Evolutionary conservation across 306 rosid species (phyloP), one percentile per base, ranked within the genome.

Genomic region (Vicia villosa): DNA sequence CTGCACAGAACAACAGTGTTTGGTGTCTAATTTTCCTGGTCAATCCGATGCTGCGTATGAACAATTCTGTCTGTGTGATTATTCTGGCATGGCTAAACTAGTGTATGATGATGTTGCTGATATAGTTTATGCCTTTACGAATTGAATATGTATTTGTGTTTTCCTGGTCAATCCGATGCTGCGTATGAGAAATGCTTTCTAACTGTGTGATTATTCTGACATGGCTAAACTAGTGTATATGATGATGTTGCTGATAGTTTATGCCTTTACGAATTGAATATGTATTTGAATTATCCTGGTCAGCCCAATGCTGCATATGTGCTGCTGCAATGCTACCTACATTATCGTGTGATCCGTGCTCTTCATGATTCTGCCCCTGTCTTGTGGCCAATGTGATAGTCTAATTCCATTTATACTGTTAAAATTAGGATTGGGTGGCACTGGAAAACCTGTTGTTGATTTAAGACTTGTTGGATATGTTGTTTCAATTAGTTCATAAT

Each of bases 171-270:
- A 19, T 74, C 16, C 7, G 7, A 4, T 41, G 46, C 12, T 67
- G 50, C 24, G 34, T 72, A 36, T 34, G 34, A 51, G 56, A 19
- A 28, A 14, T 71, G 46, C 9, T 50, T 11, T 50, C 26, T 69
- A 62, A 40, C 71, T 6, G 6, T 46, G 22, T 30, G 62, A 45
- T 63, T 79, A n/a, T 64, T 67, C 55, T 2, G 47, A 10, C 49
- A 12, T 52, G 61, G 69, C 16, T 55, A 47, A 47, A 59, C 51
- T 41, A 11, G 21, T 51, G 15, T 81, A n/a, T 50, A 6, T 55
- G 50, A 20, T 42, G 64, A 49, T 51, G 66, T 63, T 74, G 20
- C 20, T 74, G 69, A 50, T 49, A 22, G 45, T 73, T 79, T 36
- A 43, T 43, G 66, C 19, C 36, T 74, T 16, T 70, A 6, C 19